Conservation (phyloP, 2,329 filamentous ascomycete genomes). For the Eutypa lata region DNA sequence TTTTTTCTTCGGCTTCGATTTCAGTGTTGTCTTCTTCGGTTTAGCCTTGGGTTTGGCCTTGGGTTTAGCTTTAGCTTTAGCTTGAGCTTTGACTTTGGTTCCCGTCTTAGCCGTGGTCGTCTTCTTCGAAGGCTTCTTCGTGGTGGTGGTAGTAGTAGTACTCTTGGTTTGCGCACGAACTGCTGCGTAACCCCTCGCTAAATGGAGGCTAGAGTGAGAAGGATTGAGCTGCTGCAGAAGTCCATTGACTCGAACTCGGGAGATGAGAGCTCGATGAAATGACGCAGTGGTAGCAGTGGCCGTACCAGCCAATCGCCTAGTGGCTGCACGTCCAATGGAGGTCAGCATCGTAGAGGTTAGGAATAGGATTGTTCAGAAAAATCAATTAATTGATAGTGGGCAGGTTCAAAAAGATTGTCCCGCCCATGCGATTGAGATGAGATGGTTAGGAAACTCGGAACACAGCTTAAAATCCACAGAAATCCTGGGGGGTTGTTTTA, state of each 20-base stretch:
- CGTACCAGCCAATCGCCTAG: constrained; percentile 28
- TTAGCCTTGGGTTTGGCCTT: constrained; percentile 5
- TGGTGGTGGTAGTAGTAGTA: constrained; percentile 12
- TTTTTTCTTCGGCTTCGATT: constrained; percentile 5
- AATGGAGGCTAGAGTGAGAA: constrained; percentile 1
- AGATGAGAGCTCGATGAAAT: constrained; percentile 12
- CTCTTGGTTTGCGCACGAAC: constrained; percentile 10
- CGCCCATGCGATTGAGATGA: neutral
- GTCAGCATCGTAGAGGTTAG: constrained; percentile 38
- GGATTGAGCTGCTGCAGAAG: constrained; percentile 2
- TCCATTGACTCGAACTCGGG: constrained; percentile 7
- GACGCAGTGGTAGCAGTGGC: constrained; percentile 16
- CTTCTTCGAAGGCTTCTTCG: constrained; percentile 21
- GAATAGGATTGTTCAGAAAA: no score
- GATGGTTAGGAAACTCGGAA: no score
- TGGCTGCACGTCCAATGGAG: constrained; percentile 36
- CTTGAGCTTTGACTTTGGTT: constrained; percentile 4
- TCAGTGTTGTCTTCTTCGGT: constrained; percentile 12
- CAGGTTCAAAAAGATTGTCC: neutral
- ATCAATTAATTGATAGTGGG: neutral
- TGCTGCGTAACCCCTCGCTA: constrained; percentile 13
- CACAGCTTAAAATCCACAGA: no score
- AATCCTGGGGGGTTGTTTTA: neutral
- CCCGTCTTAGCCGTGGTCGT: constrained; percentile 20
- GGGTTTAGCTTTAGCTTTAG: constrained; percentile 13